phyloP scores from a whole-genome alignment of 1,284 basidiomycete species.

The Austroboletus niveus region DNA sequence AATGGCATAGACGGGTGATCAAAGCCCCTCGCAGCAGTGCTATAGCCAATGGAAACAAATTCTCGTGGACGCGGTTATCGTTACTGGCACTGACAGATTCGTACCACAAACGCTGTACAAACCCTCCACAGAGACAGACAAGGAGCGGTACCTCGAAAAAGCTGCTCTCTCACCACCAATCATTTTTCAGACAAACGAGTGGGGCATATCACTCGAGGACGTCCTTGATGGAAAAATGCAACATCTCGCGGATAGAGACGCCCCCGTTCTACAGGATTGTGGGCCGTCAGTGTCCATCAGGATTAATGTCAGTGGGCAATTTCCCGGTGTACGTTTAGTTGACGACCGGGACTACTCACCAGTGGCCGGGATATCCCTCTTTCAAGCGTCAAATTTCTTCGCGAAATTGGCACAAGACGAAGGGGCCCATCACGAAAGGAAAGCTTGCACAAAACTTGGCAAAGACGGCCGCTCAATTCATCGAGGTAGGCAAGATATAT shows the following conservation, averaged over 20 bases:
- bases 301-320: slow-evolving; percentile 47
- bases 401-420: slow-evolving; percentile 65
- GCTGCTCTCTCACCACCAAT: slow-evolving; percentile 58
- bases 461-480: slow-evolving; percentile 54
- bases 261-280: slow-evolving; percentile 56
- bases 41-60: slow-evolving; percentile 14
- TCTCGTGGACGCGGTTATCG: slow-evolving; percentile 13
- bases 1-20: not conserved
- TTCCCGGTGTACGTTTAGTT: not conserved
- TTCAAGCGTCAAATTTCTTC: slow-evolving; percentile 72
- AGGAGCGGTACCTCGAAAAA: slow-evolving; percentile 66
- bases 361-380: slow-evolving; percentile 75
- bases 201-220: slow-evolving; percentile 56
- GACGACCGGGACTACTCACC: not conserved
- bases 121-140: slow-evolving; percentile 67
- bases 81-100: slow-evolving; percentile 38
- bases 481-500: slow-evolving; percentile 39
- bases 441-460: slow-evolving; percentile 62
- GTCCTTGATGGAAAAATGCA: slow-evolving; percentile 41
- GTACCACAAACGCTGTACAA: slow-evolving; percentile 65
- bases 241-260: slow-evolving; percentile 46
- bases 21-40: slow-evolving; percentile 14
- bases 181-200: slow-evolving; percentile 51
- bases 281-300: slow-evolving; percentile 72
- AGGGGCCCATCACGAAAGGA: slow-evolving; percentile 60